Conservation (phyloP, 2,329 filamentous ascomycete genomes). For the Macrophomina pseudophaseolina region DNA sequence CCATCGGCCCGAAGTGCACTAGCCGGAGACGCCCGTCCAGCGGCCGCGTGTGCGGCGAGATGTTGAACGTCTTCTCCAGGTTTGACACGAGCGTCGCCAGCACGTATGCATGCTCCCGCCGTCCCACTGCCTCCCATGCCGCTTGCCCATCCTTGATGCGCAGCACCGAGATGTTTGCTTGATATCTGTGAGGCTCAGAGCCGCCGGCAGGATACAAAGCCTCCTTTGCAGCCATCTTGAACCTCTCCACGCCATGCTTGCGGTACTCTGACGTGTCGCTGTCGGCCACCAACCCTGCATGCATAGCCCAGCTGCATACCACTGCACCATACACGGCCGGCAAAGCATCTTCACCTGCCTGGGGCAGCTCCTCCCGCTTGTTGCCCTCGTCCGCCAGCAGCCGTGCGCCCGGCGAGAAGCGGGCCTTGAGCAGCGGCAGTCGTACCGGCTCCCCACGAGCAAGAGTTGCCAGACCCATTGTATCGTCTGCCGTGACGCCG, state of each 20-base stretch:
- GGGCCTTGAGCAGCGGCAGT: conserved; percentile 51
- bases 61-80: conserved; percentile 79
- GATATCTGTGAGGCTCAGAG: conserved; percentile 60
- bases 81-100: conserved; percentile 78
- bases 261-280: conserved; percentile 85
- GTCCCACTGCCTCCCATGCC: conserved; percentile 43
- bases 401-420: conserved; percentile 52
- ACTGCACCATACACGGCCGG: conserved; percentile 70
- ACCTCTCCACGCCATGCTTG: conserved; percentile 75
- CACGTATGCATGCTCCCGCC: conserved; percentile 72
- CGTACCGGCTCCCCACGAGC: conserved; percentile 40
- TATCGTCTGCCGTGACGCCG: conserved; percentile 44
- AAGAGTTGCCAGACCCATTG: conserved; percentile 49
- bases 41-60: conserved; percentile 74
- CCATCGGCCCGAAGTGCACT: conserved; percentile 74
- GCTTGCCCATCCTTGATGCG: conserved; percentile 27
- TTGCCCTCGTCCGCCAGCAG: conserved; percentile 51
- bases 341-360: conserved; percentile 36
- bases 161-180: conserved; percentile 56
- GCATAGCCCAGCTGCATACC: conserved; percentile 88
- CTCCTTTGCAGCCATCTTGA: conserved; percentile 81
- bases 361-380: conserved; percentile 46
- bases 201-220: conserved; percentile 67
- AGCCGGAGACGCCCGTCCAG: conserved; percentile 74
- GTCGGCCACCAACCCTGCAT: conserved; percentile 86